phyloP scores from a whole-genome alignment of 2,329 filamentous ascomycete genomes.

The Neofusicoccum kwambonambiense region DNA sequence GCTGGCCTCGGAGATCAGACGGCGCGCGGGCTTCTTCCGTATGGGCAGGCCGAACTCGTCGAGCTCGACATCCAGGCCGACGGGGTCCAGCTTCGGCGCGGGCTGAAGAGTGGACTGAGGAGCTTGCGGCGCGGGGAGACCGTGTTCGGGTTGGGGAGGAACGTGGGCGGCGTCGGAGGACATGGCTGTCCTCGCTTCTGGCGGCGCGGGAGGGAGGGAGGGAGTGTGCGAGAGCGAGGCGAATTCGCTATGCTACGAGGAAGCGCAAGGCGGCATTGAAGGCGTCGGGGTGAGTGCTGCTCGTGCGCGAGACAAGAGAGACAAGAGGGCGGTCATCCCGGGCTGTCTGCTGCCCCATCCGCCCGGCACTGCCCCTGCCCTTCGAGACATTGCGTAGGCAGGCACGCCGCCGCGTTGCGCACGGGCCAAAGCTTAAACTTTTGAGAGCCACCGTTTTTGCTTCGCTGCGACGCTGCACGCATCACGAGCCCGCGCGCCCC shows the following conservation, averaged over 20 bases:
- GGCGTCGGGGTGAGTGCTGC: neutral
- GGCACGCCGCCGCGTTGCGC: constrained; percentile 13
- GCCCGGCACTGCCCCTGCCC: constrained; percentile 10
- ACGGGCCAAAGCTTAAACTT: constrained; percentile 17
- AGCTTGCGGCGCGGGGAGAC: neutral
- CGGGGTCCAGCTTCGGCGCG: constrained; percentile 2
- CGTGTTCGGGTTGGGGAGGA: neutral
- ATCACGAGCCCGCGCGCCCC: neutral
- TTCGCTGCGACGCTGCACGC: constrained; percentile 8
- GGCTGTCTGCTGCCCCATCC: constrained; percentile 13
- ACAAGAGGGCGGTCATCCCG: neutral
- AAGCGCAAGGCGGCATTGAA: constrained; percentile 15
- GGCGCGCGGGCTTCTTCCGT: constrained; percentile 35
- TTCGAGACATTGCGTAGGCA: constrained; percentile 18
- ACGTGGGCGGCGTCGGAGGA: constrained; percentile 2
- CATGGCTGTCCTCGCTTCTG: neutral
- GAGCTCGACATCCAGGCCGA: constrained; percentile 44
- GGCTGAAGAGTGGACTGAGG: neutral
- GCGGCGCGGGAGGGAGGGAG: neutral
- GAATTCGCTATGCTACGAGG: neutral
- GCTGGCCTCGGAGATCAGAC: constrained; percentile 31
- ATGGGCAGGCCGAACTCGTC: constrained; percentile 73
- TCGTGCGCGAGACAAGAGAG: neutral
- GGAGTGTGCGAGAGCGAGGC: neutral
- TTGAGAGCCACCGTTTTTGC: neutral